These are phyloP conservation scores for Plenodomus biglobosus DNA, from an alignment of 2,329 filamentous ascomycete genomes.

Conservation along the genomic window DNA sequence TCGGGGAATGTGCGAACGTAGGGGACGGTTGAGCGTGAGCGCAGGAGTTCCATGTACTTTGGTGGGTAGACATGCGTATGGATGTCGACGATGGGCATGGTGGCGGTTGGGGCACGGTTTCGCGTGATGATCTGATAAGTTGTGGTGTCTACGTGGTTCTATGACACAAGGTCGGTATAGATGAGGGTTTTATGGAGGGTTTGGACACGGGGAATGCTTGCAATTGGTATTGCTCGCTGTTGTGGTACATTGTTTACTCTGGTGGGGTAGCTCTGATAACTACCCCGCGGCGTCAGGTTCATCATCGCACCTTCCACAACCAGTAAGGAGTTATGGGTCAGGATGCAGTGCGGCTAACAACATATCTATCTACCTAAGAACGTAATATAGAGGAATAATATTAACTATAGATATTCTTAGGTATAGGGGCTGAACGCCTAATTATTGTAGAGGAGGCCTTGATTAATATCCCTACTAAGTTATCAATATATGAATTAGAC, in stretches of 20 bases:
- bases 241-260: conserved; percentile 12
- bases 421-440: too few species aligned
- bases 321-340: conserved; percentile 19
- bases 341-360: conserved; percentile 6
- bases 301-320: conserved; percentile 39
- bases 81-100: conserved; percentile 57
- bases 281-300: conserved; percentile 26
- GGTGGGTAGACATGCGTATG: conserved; percentile 67
- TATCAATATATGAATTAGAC: too few species aligned
- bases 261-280: conserved; percentile 22
- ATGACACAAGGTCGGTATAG: background rate
- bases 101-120: background rate
- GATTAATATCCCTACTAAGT: too few species aligned
- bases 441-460: too few species aligned
- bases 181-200: background rate
- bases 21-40: conserved; percentile 63
- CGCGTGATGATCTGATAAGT: background rate
- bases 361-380: conserved; percentile 11
- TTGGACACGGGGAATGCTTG: background rate
- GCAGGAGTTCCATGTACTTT: conserved; percentile 60
- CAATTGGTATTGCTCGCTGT: conserved; percentile 2
- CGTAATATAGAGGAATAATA: background rate
- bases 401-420: too few species aligned
- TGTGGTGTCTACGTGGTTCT: background rate
- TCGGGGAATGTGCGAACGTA: conserved; percentile 67